Evolutionary conservation across 2,329 filamentous ascomycete genomes (phyloP), one percentile per base, ranked within the genome.

Genomic region (Xylaria sp.): DNA sequence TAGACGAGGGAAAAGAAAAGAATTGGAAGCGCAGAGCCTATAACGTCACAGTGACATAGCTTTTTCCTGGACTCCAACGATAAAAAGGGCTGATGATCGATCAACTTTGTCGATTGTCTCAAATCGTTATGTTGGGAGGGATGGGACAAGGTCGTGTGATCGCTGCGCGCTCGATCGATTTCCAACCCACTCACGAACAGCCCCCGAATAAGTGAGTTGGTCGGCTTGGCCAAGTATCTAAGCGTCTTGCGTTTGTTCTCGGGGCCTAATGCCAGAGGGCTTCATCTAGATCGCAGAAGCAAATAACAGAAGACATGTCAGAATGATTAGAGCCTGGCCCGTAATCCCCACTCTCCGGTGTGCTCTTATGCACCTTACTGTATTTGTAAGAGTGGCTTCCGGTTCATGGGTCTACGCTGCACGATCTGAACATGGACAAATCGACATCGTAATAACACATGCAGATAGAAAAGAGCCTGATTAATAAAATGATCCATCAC

Each of bases 401-500:
- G 31, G 35, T 25, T 45, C 5, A 33, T 14, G 17, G 31, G 4
- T 31, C 49, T 17, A 31, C 33, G 28, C 42, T 17, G 37, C 33
- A 19, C 3, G 19, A 55, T 50, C 51, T 37, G 4, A 12, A 12
- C 37, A 3, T 12, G 15, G 12, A 19, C 3, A 31, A 31, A 45
- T 35, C 17, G 12, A 45, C 14, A n/a, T 11, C 12, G 12, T 56
- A 35, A 51, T 38, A 38, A 50, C 6, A 56, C 45, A 9, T 7
- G 17, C 14, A 17, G 37, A 54, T 19, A 2, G 19, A 53, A 25
- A 51, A 37, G 43, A 46, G 28, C 21, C 21, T 50, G 21, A 54
- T 60, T 64, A 37, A 46, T 12, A 66, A 71, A 69, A 60, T 71
- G 67, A 70, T 72, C 67, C 63, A 70, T 73, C 68, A 70, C 69